Base-by-base conservation (phyloP, 2,329 filamentous ascomycete species). In the Sporothrix pallida region DNA sequence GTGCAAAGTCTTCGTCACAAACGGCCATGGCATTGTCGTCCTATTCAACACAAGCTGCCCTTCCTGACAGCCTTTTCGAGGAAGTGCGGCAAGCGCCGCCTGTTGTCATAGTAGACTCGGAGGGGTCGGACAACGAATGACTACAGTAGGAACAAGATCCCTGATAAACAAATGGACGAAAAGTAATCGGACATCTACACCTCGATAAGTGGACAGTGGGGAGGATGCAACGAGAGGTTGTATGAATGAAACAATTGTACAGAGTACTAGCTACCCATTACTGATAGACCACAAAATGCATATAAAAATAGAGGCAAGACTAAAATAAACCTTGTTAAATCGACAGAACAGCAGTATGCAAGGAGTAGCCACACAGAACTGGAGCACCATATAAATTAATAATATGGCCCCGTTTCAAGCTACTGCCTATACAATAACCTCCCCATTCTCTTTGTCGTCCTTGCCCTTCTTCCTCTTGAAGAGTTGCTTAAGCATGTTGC, bases 401-500 rank as follows among this genome's bases (percentile, higher is more conserved):
- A 42, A 26, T 7, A 13, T 58, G 12, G 31, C 2, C 50, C 17
- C 37, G 15, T 5, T 70, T 67, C 72, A 26, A 26, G 37, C 52
- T 71, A 20, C 1, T 71, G 5, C 72, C 8, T 72, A 70, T 23
- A 62, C 20, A 0, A 42, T 7, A 6, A 17, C 15, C 1, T 54
- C 37, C 1, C 46, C n/a, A 12, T 63, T 26, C 48, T 80, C 79
- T 67, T 80, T 80, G 72, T 83, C 82, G 52, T 84, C 84, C 78
- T 81, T 83, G 26, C 85, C 83, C 80, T 86, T 87, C 81, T 87
- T 88, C 81, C 83, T 86, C 82, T 86, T 87, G 78, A 90, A 89
- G 73, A 90, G 76, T 2, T 84, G 81, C 82, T 89, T 89, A 75
- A 90, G 83, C 87, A 89, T 87, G 78, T 85, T 89, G 56, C 62